Percentiles rank a stretch among this genome's conserved stretches.
Conservation (phyloP, 495 filamentous ascomycete genomes). For the Hypomontagnella submonticulosa region DNA sequence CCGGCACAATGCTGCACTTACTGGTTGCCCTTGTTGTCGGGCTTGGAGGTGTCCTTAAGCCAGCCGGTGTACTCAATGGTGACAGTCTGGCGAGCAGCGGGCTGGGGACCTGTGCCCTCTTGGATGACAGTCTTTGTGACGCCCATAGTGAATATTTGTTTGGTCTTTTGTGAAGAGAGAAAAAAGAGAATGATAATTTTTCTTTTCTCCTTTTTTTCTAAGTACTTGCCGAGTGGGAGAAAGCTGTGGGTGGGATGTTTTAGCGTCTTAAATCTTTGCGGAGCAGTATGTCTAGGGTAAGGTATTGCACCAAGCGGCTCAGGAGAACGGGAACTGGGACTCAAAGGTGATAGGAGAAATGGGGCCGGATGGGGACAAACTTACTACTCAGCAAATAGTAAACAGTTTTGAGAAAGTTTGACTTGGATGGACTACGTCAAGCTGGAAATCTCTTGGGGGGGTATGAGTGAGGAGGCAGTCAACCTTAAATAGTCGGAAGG, state of each 20-base stretch:
- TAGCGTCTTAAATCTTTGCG: constrained; percentile 38
- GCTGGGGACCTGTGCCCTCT: constrained; percentile 62
- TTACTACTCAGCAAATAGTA: constrained; percentile 20
- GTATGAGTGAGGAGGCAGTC: constrained; percentile 25
- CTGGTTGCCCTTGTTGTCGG: constrained; percentile 60
- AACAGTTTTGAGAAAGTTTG: constrained; percentile 8
- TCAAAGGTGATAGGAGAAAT: not conserved
- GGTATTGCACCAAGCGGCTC: constrained; percentile 21
- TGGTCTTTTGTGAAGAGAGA: not conserved
- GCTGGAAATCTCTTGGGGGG: constrained; percentile 2
- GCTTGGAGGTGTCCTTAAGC: constrained; percentile 71
- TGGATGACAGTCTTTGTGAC: constrained; percentile 58
- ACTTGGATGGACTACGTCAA: constrained; percentile 34
- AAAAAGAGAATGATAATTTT: not conserved
- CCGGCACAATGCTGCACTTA: constrained; percentile 43
- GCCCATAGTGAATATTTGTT: constrained; percentile 55
- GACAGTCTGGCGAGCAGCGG: constrained; percentile 71
- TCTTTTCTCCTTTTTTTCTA: constrained; percentile 4
- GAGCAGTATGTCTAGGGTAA: constrained; percentile 21
- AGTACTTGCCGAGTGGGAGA: constrained; percentile 22
- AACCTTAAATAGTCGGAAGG: constrained; percentile 41
- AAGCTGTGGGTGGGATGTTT: constrained; percentile 30
- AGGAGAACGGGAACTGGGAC: constrained; percentile 1
- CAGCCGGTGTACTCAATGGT: constrained; percentile 87
- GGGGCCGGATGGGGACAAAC: constrained; percentile 11